Evolutionary conservation across 164 flowering plant species (phyloP), one percentile per base, ranked within the genome.

Genomic region (Akebia trifoliata): DNA sequence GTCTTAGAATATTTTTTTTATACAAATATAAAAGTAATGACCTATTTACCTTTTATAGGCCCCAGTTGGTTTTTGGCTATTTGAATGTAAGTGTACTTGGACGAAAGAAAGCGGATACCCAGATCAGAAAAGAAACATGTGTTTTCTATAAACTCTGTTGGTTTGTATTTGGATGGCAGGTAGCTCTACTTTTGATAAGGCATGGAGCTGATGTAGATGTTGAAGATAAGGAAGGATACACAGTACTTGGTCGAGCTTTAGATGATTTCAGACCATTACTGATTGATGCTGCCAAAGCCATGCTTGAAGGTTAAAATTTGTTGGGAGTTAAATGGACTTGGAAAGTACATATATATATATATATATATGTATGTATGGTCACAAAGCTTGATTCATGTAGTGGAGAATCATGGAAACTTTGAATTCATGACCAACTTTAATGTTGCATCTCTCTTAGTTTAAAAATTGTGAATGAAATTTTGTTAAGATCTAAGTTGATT

Each of bases 191-290:
- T 38, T 72, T 93, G 50, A 63, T 90, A 59, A 79, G 99, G 72
- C 99, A 93, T 69, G 97, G 96, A 51, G 97, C 97, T 25, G 87
- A 93, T 71, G 89, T 94, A 39, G 97, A 90, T 63, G 64, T 79
- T 12, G 85, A 83, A 78, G 99, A 94, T 76, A 82, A 81, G 61
- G 96, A 90, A 69, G 97, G 91, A 39, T 94, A 84, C 78, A 86
- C 95, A 12, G 96, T 83, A 26, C 85, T 94, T 54, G 97, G 89
- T 43, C 84, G 87, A 48, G 88, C 96, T 57, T 73, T 89, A 1
- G 43, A 44, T 65, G 89, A 76, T 50, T 58, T 94, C 18, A 76
- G 91, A 62, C 80, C 88, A 11, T 22, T 54, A 28, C 57, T 94
- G 30, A 57, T 87, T 25, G 97, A 94, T 70, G 97, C 97, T 65